These are phyloP conservation scores for Kappamyces sp. DNA, from an alignment of 192 early-diverging fungal genomes.

Conservation along the genomic window DNA sequence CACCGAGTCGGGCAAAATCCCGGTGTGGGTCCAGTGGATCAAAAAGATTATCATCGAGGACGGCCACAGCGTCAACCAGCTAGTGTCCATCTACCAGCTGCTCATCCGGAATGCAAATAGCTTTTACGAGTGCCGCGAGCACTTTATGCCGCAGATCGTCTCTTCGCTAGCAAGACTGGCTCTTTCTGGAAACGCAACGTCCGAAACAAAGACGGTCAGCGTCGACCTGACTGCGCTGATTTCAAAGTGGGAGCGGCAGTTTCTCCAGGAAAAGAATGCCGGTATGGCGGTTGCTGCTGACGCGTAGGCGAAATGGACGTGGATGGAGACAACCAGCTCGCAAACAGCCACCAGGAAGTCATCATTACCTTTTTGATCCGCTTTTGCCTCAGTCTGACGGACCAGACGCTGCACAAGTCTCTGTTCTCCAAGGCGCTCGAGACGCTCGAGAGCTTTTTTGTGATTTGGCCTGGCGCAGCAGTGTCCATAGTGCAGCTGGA, in stretches of 20 bases:
- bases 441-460: constrained; percentile 60
- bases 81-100: constrained; percentile 87
- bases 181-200: constrained; percentile 72
- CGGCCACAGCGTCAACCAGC: constrained; percentile 75
- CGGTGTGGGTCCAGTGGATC: constrained; percentile 82
- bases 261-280: constrained; percentile 33
- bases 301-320: constrained; percentile 10
- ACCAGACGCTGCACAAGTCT: constrained; percentile 40
- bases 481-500: constrained; percentile 64
- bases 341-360: constrained; percentile 24
- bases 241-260: constrained; percentile 79
- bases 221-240: constrained; percentile 88
- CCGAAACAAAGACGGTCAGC: constrained; percentile 78
- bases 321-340: not conserved
- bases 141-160: constrained; percentile 87
- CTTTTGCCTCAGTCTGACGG: constrained; percentile 55
- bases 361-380: constrained; percentile 32
- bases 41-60: constrained; percentile 88
- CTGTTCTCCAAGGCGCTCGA: constrained; percentile 57
- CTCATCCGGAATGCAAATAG: constrained; percentile 81
- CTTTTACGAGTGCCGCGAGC: constrained; percentile 83
- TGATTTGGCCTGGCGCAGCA: constrained; percentile 67
- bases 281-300: constrained; percentile 24
- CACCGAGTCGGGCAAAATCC: constrained; percentile 32
- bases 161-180: constrained; percentile 81